These are phyloP conservation scores for Yamadazyma triangularis DNA, from an alignment of 1,139 yeast genomes.

Conservation along the genomic window DNA sequence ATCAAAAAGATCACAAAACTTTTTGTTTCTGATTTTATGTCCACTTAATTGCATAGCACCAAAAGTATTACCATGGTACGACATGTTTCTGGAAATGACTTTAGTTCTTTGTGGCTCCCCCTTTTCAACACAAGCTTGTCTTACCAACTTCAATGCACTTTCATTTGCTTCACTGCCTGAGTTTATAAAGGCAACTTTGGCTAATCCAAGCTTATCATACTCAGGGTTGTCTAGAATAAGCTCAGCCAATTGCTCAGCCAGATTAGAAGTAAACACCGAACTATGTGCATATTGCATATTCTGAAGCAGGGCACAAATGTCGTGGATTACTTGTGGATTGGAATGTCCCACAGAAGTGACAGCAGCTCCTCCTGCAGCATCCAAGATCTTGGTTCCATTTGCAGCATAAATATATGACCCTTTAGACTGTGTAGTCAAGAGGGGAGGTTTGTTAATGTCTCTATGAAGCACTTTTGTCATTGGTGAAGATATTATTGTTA, in stretches of 20 bases:
- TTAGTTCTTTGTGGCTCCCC: conserved; percentile 43
- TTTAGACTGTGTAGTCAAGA: no score
- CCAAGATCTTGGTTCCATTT: conserved; percentile 24
- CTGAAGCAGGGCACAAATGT: conserved; percentile 43
- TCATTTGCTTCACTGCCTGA: conserved; percentile 61
- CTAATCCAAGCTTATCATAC: conserved; percentile 47
- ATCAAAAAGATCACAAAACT: conserved; percentile 36
- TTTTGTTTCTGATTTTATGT: conserved; percentile 29
- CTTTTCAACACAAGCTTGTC: conserved; percentile 48
- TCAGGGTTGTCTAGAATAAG: conserved; percentile 48
- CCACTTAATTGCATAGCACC: conserved; percentile 49
- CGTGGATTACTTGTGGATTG: conserved; percentile 42
- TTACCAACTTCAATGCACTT: conserved; percentile 49
- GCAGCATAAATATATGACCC: no score
- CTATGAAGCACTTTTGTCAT: no score
- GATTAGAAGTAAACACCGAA: conserved; percentile 30
- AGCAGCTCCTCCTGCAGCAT: conserved; percentile 60
- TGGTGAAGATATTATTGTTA: no score
- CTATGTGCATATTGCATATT: conserved; percentile 41
- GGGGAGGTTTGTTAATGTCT: no score
- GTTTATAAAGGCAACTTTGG: conserved; percentile 47
- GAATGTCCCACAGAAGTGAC: conserved; percentile 56
- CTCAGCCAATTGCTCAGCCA: conserved; percentile 44
- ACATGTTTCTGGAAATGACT: conserved; percentile 45
- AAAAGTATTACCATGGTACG: conserved; percentile 56